phyloP scores from a whole-genome alignment of 371 early-diverging fungal genomes.

The Umbelopsis sp. region DNA sequence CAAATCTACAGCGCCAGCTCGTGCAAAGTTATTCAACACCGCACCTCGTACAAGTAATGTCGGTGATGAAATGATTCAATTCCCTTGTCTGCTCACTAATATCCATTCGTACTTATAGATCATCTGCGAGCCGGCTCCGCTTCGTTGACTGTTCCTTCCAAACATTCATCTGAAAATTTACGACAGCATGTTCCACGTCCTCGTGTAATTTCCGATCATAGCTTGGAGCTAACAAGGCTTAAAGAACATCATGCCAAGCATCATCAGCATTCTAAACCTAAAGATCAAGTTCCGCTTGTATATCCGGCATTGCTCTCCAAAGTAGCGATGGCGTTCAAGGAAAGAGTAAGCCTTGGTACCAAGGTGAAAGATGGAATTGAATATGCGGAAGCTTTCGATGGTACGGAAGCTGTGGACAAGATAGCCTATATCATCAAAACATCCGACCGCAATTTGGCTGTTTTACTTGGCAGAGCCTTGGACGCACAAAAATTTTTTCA shows the following conservation, averaged over 20 bases:
- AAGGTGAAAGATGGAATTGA: conserved; percentile 80
- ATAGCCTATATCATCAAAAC: conserved; percentile 74
- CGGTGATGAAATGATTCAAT: conserved; percentile 12
- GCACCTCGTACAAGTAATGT: conserved; percentile 23
- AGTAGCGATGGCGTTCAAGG: conserved; percentile 76
- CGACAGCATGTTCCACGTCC: conserved; percentile 34
- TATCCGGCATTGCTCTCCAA: conserved; percentile 85
- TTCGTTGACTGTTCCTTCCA: conserved; percentile 34
- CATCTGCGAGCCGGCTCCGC: conserved; percentile 25
- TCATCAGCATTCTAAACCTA: conserved; percentile 20
- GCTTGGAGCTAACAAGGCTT: conserved; percentile 12
- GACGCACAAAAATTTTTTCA: conserved; percentile 89
- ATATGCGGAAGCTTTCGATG: conserved; percentile 81
- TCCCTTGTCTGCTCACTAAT: neutral
- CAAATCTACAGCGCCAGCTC: conserved; percentile 51
- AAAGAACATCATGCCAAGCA: conserved; percentile 21
- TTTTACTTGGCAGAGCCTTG: conserved; percentile 84
- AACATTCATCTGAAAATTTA: conserved; percentile 43
- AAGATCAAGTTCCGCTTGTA: conserved; percentile 44
- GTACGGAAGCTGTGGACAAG: conserved; percentile 83
- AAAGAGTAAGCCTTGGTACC: conserved; percentile 48
- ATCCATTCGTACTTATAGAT: conserved; percentile 9
- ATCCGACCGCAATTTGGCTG: conserved; percentile 83
- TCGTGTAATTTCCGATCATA: conserved; percentile 12
- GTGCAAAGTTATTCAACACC: conserved; percentile 40